These are phyloP conservation scores for Alternaria triticimaculans DNA, from an alignment of 2,329 filamentous ascomycete genomes.

Conservation along the genomic window DNA sequence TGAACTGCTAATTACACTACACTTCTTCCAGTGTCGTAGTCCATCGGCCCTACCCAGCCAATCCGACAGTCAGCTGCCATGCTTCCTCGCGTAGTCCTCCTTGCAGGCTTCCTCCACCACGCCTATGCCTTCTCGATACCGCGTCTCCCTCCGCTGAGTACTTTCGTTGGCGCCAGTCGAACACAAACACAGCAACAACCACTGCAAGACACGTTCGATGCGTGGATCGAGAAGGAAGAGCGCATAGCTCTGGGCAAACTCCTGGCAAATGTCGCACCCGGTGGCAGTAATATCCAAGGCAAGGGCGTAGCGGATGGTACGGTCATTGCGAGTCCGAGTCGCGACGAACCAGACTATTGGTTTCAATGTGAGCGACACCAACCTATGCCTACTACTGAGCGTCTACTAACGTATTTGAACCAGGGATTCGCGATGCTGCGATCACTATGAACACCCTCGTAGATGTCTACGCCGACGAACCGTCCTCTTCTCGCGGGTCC, in stretches of 20 bases:
- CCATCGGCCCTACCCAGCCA: not conserved
- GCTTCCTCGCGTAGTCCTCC: slow-evolving; percentile 10
- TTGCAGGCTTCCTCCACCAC: slow-evolving; percentile 17
- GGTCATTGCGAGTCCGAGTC: slow-evolving; percentile 54
- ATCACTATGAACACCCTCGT: slow-evolving; percentile 53
- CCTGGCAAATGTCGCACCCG: slow-evolving; percentile 53
- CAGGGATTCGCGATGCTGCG: slow-evolving; percentile 53
- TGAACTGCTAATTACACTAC: slow-evolving; percentile 2
- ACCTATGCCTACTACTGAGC: too few species aligned
- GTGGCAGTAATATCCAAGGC: slow-evolving; percentile 47
- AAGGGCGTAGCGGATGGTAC: slow-evolving; percentile 47
- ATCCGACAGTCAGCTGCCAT: slow-evolving; percentile 3
- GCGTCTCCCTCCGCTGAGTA: slow-evolving; percentile 17
- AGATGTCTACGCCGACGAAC: slow-evolving; percentile 46
- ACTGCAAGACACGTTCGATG: slow-evolving; percentile 38
- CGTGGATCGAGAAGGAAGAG: slow-evolving; percentile 49
- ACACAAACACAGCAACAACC: slow-evolving; percentile 33
- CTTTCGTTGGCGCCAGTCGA: slow-evolving; percentile 25
- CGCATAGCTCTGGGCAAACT: slow-evolving; percentile 46
- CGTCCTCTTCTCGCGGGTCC: slow-evolving; percentile 33
- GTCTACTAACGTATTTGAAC: not conserved
- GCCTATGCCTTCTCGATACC: slow-evolving; percentile 42
- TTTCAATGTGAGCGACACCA: slow-evolving; percentile 49
- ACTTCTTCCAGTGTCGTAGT: not conserved
- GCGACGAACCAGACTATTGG: slow-evolving; percentile 51